Evolutionary conservation across 495 filamentous ascomycete genomes (phyloP).

Genomic region (Talaromyces ruber): DNA sequence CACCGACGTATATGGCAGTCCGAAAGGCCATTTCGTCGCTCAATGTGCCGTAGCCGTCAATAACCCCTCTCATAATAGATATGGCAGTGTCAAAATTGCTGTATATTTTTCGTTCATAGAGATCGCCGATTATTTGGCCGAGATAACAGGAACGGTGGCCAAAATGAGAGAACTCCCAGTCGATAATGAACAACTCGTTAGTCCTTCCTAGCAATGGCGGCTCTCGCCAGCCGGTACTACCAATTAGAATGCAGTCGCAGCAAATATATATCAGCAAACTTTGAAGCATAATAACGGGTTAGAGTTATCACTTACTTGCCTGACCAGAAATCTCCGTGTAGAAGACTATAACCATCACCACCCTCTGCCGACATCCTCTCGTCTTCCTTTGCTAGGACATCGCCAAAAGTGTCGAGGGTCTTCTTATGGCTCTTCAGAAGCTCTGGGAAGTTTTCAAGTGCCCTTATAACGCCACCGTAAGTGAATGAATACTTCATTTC

Average conservation of each 20-base stretch:
- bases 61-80: conserved; percentile 42
- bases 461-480: conserved; percentile 36
- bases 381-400: conserved; percentile 26
- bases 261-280: neutral
- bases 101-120: conserved; percentile 46
- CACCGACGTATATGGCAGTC: conserved; percentile 42
- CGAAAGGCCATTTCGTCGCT: conserved; percentile 40
- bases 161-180: conserved; percentile 48
- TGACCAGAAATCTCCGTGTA: conserved; percentile 56
- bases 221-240: neutral
- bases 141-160: conserved; percentile 41
- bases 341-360: conserved; percentile 19
- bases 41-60: conserved; percentile 37
- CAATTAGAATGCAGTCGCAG: conserved; percentile 16
- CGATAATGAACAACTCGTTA: conserved; percentile 33
- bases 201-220: neutral
- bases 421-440: conserved; percentile 24
- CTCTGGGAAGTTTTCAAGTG: conserved; percentile 32
- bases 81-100: conserved; percentile 35
- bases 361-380: conserved; percentile 12
- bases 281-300: neutral
- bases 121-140: conserved; percentile 50
- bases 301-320: conserved; percentile 17
- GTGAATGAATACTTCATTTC: conserved; percentile 44
- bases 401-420: conserved; percentile 34